A percentile compares a stretch with the other conserved stretches of the same genome.
Evolutionary conservation across 352 stramenopile species (phyloP).

Genomic region (Phytophthora pisi): DNA sequence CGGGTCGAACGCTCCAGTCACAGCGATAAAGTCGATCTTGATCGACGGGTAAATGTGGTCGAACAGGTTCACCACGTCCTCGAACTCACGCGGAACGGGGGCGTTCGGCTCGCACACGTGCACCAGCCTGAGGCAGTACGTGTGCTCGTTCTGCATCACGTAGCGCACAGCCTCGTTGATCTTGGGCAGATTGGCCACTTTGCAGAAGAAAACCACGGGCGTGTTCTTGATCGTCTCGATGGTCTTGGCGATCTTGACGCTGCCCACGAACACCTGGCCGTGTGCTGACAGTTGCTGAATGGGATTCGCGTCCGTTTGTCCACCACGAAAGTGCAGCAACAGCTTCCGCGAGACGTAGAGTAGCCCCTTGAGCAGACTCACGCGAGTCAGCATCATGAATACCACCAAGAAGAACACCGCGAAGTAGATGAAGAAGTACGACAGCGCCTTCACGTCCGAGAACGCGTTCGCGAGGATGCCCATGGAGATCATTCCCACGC

Average conservation of each 20-base stretch:
- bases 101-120: conserved; percentile 54
- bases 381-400: conserved; percentile 69
- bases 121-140: conserved; percentile 87
- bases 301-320: conserved; percentile 5
- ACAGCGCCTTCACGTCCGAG: conserved; percentile 45
- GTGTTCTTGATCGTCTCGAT: conserved; percentile 82
- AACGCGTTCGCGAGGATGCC: conserved; percentile 62
- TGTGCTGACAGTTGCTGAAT: conserved; percentile 38
- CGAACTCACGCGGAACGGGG: conserved; percentile 39
- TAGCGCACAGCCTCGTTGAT: conserved; percentile 94
- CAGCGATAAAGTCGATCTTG: conserved; percentile 88
- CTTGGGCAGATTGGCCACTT: conserved; percentile 84
- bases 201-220: conserved; percentile 92
- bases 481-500: conserved; percentile 51
- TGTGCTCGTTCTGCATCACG: conserved; percentile 89
- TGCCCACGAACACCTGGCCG: conserved; percentile 44
- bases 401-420: conserved; percentile 49
- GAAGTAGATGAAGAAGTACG: conserved; percentile 73
- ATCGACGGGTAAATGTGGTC: conserved; percentile 91
- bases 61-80: conserved; percentile 76
- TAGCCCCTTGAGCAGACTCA: conserved; percentile 55
- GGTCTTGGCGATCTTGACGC: conserved; percentile 65
- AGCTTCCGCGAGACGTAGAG: conserved; percentile 58
- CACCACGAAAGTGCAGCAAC: conserved; percentile 23
- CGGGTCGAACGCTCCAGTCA: conserved; percentile 73